These are phyloP conservation scores for Hemisphaericaspora subhashii DNA, from an alignment of 1,139 yeast species.

Conservation along the genomic window DNA sequence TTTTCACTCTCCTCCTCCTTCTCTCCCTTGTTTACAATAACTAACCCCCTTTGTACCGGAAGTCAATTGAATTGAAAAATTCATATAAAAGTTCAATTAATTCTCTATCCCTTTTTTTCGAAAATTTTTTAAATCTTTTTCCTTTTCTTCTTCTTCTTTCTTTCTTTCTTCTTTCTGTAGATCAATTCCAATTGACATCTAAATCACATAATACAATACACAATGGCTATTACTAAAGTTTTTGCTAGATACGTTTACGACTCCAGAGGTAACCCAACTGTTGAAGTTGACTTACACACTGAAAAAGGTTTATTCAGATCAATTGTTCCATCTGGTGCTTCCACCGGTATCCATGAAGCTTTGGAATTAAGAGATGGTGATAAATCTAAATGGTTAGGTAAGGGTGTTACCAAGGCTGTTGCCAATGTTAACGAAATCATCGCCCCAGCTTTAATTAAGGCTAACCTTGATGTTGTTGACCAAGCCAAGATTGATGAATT, in stretches of 20 bases:
- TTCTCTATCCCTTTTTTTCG: neutral
- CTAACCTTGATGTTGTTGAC: slow-evolving; percentile 71
- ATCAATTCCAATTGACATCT: slow-evolving; percentile 11
- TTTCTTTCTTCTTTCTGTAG: slow-evolving; percentile 9
- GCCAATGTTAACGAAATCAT: slow-evolving; percentile 84
- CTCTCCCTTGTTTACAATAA: slow-evolving; percentile 1
- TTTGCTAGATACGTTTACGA: slow-evolving; percentile 94
- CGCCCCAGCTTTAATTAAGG: slow-evolving; percentile 83
- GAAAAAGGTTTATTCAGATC: slow-evolving; percentile 86
- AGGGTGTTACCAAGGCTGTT: slow-evolving; percentile 93
- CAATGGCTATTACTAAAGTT: slow-evolving; percentile 54
- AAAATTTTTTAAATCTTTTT: slow-evolving; percentile 1
- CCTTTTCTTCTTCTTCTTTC: slow-evolving; percentile 12
- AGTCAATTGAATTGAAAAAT: neutral
- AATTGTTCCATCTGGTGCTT: slow-evolving; percentile 96
- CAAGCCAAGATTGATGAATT: slow-evolving; percentile 80
- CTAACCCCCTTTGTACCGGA: no score
- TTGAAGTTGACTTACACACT: slow-evolving; percentile 89
- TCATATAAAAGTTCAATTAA: slow-evolving; percentile 4
- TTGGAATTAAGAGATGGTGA: slow-evolving; percentile 94
- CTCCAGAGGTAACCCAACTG: slow-evolving; percentile 98
- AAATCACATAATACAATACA: slow-evolving; percentile 7
- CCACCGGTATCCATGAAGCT: slow-evolving; percentile 95
- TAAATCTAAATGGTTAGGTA: slow-evolving; percentile 91
- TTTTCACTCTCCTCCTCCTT: slow-evolving; percentile 1